These are phyloP conservation scores for Stephania japonica DNA, from an alignment of 164 flowering plant genomes.

Conservation along the genomic window DNA sequence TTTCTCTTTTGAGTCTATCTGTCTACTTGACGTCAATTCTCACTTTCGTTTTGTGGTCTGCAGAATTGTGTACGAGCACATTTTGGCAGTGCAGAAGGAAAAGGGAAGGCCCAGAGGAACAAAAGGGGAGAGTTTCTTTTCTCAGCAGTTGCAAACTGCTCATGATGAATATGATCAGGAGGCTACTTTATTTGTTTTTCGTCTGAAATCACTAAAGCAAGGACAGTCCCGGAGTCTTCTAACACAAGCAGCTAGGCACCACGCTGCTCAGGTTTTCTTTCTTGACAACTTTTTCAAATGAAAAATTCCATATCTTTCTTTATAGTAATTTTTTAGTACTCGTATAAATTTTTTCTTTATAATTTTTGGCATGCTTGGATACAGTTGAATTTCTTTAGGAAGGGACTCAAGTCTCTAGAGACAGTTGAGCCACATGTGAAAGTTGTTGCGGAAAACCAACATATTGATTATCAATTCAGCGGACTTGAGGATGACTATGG, in stretches of 20 bases:
- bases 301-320: neutral
- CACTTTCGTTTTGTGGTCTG: constrained; percentile 12
- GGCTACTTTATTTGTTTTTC: constrained; percentile 76
- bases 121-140: constrained; percentile 50
- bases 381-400: constrained; percentile 78
- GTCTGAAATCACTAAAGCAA: constrained; percentile 77
- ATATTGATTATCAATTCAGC: constrained; percentile 80
- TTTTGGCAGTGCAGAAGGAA: constrained; percentile 48
- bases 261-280: constrained; percentile 83
- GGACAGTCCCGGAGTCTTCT: constrained; percentile 90
- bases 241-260: constrained; percentile 93
- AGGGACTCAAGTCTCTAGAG: constrained; percentile 64
- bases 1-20: constrained; percentile 11
- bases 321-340: neutral
- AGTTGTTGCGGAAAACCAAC: constrained; percentile 55
- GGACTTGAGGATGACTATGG: constrained; percentile 70
- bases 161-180: constrained; percentile 76
- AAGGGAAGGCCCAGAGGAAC: constrained; percentile 53
- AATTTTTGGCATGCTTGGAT: constrained; percentile 15
- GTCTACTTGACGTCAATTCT: constrained; percentile 13
- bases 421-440: constrained; percentile 72
- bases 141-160: constrained; percentile 60
- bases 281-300: constrained; percentile 1
- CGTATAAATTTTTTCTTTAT: constrained; percentile 1
- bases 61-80: constrained; percentile 58